Evolutionary conservation across 1,284 basidiomycete species (phyloP).

Genomic region (Flammula alnicola): DNA sequence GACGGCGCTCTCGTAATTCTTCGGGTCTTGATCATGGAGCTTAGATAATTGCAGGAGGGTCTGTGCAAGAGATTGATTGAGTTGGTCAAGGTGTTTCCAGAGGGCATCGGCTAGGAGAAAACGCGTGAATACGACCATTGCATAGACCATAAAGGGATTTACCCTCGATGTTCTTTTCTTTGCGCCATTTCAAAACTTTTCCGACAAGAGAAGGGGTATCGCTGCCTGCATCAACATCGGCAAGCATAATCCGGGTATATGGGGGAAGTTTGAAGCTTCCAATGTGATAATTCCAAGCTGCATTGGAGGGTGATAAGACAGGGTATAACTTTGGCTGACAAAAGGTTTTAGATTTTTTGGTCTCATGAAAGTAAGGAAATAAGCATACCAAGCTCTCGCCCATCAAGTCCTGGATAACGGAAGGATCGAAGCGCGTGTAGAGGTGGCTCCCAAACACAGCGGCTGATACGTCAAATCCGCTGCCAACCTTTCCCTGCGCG

Average conservation of each 20-base stretch:
- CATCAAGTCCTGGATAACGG: constrained; percentile 74
- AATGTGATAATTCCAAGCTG: constrained; percentile 70
- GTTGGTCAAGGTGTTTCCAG: constrained; percentile 71
- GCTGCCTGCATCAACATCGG: constrained; percentile 92
- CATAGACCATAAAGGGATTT: constrained; percentile 18
- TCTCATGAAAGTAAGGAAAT: neutral
- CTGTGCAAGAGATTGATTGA: constrained; percentile 62
- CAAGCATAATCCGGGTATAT: constrained; percentile 80
- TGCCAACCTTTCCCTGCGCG: constrained; percentile 98
- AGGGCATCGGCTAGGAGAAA: constrained; percentile 56
- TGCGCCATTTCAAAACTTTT: constrained; percentile 88
- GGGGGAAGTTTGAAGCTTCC: constrained; percentile 82
- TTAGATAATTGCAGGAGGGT: constrained; percentile 55
- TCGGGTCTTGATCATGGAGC: constrained; percentile 48
- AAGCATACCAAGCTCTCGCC: constrained; percentile 50
- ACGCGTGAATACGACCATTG: neutral
- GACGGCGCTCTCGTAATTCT: constrained; percentile 57
- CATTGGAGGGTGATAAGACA: constrained; percentile 62
- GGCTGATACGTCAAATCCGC: constrained; percentile 95
- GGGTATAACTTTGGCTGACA: constrained; percentile 43
- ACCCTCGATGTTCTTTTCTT: constrained; percentile 65
- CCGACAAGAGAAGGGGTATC: constrained; percentile 92
- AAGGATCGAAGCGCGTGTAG: constrained; percentile 89
- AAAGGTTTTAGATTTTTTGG: constrained; percentile 6
- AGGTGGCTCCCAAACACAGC: constrained; percentile 95